A percentile compares a stretch with the other conserved stretches of the same genome.
Evolutionary conservation across 2,329 filamentous ascomycete species (phyloP).

Genomic region (Lecanicillium sp.): DNA sequence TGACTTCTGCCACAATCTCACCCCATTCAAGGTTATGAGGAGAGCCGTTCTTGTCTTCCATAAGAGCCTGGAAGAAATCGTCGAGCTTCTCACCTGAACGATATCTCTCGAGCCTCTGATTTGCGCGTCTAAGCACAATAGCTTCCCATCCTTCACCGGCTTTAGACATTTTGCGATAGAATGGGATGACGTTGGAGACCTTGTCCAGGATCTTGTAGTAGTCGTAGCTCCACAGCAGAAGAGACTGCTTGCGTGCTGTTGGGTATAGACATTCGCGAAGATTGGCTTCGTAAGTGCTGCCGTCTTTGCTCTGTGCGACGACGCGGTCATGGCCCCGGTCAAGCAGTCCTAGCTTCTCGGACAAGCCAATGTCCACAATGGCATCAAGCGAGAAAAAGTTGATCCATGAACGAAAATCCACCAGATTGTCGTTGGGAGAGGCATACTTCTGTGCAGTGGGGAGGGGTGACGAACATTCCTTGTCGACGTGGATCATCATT

Average conservation of each 20-base stretch:
- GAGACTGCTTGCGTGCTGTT: constrained; percentile 40
- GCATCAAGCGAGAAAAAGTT: constrained; percentile 51
- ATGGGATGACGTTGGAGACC: constrained; percentile 37
- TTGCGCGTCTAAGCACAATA: constrained; percentile 30
- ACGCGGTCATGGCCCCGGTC: constrained; percentile 39
- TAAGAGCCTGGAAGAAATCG: constrained; percentile 50
- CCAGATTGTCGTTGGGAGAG: constrained; percentile 29
- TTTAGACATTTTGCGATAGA: constrained; percentile 21
- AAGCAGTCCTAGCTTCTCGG: constrained; percentile 41
- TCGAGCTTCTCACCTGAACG: constrained; percentile 45
- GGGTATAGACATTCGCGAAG: constrained; percentile 44
- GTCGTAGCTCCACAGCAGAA: constrained; percentile 41
- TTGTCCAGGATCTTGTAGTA: constrained; percentile 42
- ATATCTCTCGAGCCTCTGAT: constrained; percentile 29
- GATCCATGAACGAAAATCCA: constrained; percentile 43
- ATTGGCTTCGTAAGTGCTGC: constrained; percentile 34
- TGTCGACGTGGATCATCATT: constrained; percentile 35
- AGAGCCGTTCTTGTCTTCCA: constrained; percentile 37
- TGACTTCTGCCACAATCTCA: constrained; percentile 49
- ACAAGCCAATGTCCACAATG: constrained; percentile 48
- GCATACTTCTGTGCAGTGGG: constrained; percentile 18
- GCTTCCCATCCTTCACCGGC: constrained; percentile 29
- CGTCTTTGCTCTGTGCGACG: constrained; percentile 34
- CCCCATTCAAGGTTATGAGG: constrained; percentile 43
- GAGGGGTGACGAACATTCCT: constrained; percentile 29